A percentile compares a stretch with the other conserved stretches of the same genome.
These are phyloP conservation scores for Volvox reticuliferus DNA, from an alignment of 139 green algal species.

Conservation along the genomic window DNA sequence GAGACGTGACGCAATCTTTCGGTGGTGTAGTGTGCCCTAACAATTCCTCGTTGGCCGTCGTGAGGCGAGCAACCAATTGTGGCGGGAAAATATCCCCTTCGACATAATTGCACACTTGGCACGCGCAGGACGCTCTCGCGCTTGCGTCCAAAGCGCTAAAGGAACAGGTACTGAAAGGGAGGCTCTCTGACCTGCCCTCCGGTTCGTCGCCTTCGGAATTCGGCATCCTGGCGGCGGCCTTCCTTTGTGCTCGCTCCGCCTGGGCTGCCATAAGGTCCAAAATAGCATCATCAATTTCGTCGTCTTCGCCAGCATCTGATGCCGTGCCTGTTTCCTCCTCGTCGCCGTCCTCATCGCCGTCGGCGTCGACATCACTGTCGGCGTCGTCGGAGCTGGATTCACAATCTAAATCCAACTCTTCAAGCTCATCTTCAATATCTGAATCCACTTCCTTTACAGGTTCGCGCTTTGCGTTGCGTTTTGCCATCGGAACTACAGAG, in stretches of 20 bases:
- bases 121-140: no score
- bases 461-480: neutral
- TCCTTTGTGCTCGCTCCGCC: constrained; percentile 21
- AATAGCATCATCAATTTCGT: constrained; percentile 69
- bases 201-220: neutral
- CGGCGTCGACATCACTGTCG: constrained; percentile 44
- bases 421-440: constrained; percentile 28
- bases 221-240: constrained; percentile 23
- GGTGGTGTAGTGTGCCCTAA: no score
- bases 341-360: constrained; percentile 35
- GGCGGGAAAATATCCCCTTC: no score
- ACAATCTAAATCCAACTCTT: constrained; percentile 13
- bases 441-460: neutral
- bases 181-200: neutral
- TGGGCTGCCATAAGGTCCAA: constrained; percentile 41
- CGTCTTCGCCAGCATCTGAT: constrained; percentile 64
- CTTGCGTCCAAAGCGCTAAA: no score
- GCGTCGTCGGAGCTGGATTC: constrained; percentile 37
- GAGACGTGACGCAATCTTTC: no score
- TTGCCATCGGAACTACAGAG: neutral
- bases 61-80: no score
- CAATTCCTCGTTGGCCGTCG: no score
- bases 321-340: constrained; percentile 41
- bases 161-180: neutral
- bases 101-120: no score